phyloP scores from a whole-genome alignment of 73 alveolate species.

The Tetrahymena borealis region DNA sequence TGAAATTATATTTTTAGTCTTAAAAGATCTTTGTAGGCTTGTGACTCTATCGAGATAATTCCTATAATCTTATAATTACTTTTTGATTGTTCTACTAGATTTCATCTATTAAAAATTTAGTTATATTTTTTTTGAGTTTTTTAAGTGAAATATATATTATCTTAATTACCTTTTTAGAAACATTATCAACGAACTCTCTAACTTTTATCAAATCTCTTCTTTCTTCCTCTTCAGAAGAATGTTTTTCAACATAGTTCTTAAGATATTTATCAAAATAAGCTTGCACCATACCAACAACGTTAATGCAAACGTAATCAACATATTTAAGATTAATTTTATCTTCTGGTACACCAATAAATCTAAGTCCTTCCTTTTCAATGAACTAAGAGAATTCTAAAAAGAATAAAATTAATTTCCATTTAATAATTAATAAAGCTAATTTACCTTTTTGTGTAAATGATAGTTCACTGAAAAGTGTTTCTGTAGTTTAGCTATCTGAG shows the following conservation, averaged over 20 bases:
- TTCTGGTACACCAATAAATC: neutral
- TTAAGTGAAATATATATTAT: too few relatives aligned
- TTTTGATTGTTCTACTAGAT: neutral
- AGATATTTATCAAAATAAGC: neutral
- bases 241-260: neutral
- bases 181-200: neutral
- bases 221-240: neutral
- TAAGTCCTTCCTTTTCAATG: neutral
- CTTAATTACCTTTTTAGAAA: neutral
- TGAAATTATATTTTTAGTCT: neutral
- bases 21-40: neutral
- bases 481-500: neutral
- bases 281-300: neutral
- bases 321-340: constrained; percentile 7
- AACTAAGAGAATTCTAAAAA: neutral
- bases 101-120: neutral
- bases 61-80: neutral
- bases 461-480: neutral
- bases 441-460: neutral
- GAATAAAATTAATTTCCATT: neutral
- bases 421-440: neutral
- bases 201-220: neutral
- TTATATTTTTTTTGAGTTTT: neutral
- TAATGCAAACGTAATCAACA: neutral
- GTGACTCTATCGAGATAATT: neutral